These are phyloP conservation scores for Phaeosphaeriaceae sp. DNA, from an alignment of 2,329 filamentous ascomycete genomes.

Conservation along the genomic window DNA sequence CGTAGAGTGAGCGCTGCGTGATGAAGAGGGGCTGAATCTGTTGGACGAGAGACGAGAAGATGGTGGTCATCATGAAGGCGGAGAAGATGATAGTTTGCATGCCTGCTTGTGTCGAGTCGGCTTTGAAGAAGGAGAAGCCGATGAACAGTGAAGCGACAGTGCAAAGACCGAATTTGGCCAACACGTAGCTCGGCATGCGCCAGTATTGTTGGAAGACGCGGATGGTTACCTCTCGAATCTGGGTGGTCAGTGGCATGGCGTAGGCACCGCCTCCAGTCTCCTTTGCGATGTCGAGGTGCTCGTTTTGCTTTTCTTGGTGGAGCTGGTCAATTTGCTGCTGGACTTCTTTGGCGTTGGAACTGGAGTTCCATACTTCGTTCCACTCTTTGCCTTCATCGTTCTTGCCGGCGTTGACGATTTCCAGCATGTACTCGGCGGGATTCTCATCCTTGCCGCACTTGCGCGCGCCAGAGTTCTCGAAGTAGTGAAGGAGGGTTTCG, in stretches of 20 bases:
- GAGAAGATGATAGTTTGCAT: constrained; percentile 57
- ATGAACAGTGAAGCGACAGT: constrained; percentile 40
- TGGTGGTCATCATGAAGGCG: constrained; percentile 59
- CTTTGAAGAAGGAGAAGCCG: constrained; percentile 53
- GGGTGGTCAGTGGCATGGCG: constrained; percentile 49
- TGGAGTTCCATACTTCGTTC: constrained; percentile 49
- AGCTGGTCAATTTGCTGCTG: constrained; percentile 50
- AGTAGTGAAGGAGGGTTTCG: constrained; percentile 56
- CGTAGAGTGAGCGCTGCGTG: constrained; percentile 65
- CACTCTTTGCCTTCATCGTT: constrained; percentile 46
- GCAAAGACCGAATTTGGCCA: constrained; percentile 40
- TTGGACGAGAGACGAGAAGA: constrained; percentile 58
- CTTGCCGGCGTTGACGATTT: constrained; percentile 48
- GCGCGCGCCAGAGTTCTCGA: constrained; percentile 69
- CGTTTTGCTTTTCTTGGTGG: constrained; percentile 44
- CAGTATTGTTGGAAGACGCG: constrained; percentile 57
- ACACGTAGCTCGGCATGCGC: constrained; percentile 54
- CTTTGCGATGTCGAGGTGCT: constrained; percentile 32
- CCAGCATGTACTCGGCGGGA: constrained; percentile 80
- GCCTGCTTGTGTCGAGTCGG: constrained; percentile 47
- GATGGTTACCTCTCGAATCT: constrained; percentile 46
- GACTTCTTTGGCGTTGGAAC: constrained; percentile 28
- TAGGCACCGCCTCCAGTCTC: constrained; percentile 51
- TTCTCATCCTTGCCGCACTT: constrained; percentile 69
- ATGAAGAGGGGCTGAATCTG: constrained; percentile 67